phyloP scores from a whole-genome alignment of 163 green algal species.

The Trebouxia gelatinosa region DNA sequence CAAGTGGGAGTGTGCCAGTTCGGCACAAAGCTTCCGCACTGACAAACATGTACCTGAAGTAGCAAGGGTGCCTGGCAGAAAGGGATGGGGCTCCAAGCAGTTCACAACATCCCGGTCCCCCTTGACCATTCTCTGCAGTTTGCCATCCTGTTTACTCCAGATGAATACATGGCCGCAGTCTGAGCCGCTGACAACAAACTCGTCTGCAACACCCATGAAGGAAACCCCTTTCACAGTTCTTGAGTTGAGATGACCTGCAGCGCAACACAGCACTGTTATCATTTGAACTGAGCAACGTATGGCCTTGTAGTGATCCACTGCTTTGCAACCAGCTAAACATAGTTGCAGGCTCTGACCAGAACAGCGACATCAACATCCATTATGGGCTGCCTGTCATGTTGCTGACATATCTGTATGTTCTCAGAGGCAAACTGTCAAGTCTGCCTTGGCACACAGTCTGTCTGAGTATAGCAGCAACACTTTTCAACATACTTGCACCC shows the following conservation, averaged over 20 bases:
- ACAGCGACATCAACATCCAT: too few relatives aligned
- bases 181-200: conserved; percentile 72
- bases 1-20: too few relatives aligned
- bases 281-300: background rate
- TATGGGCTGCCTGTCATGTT: too few relatives aligned
- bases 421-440: background rate
- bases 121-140: conserved; percentile 33
- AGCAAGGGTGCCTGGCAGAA: conserved; percentile 59
- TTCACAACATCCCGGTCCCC: conserved; percentile 67
- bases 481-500: too few relatives aligned
- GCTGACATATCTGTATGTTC: background rate
- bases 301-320: background rate
- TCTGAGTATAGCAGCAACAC: too few relatives aligned
- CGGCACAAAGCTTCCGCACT: too few relatives aligned
- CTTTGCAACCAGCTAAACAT: background rate
- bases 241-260: conserved; percentile 49
- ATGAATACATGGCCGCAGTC: conserved; percentile 73
- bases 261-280: background rate
- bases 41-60: conserved; percentile 60
- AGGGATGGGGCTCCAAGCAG: conserved; percentile 74
- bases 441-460: too few relatives aligned
- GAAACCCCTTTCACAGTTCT: conserved; percentile 57
- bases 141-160: conserved; percentile 42
- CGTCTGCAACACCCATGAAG: conserved; percentile 63
- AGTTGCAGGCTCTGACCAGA: background rate